Evolutionary conservation across 345 rosid species (phyloP).

Genomic region (Eutrema yunnanense): DNA sequence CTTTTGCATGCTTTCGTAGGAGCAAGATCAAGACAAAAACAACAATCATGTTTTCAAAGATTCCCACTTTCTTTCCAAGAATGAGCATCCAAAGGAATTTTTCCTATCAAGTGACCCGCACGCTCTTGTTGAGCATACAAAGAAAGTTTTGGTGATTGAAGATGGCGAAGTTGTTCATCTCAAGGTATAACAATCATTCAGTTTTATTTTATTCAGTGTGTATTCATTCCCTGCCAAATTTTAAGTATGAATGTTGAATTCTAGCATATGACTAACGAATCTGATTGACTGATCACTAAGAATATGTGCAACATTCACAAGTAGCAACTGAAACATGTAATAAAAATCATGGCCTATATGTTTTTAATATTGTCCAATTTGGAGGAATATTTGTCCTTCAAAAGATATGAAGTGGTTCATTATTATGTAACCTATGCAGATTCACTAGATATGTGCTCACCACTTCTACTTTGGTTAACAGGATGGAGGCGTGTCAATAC

Average conservation of each 20-base stretch:
- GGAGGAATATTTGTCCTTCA: background rate
- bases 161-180: conserved; percentile 86
- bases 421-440: background rate
- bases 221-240: background rate
- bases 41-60: conserved; percentile 55
- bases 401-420: background rate
- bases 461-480: conserved; percentile 20
- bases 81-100: conserved; percentile 70
- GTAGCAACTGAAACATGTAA: conserved; percentile 4
- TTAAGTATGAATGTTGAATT: background rate
- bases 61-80: conserved; percentile 50
- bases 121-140: conserved; percentile 92
- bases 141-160: conserved; percentile 80
- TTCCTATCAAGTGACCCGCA: conserved; percentile 84
- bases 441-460: background rate
- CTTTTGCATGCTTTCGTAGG: conserved; percentile 38
- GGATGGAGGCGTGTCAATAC: conserved; percentile 87
- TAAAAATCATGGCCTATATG: background rate
- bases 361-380: background rate
- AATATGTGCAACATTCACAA: background rate
- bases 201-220: background rate
- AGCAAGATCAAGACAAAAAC: conserved; percentile 39
- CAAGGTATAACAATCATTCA: conserved; percentile 42
- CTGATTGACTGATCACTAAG: background rate
- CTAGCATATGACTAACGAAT: background rate